Base-by-base conservation (phyloP, 805 yeast species). In the Phaffomyces antillensis region DNA sequence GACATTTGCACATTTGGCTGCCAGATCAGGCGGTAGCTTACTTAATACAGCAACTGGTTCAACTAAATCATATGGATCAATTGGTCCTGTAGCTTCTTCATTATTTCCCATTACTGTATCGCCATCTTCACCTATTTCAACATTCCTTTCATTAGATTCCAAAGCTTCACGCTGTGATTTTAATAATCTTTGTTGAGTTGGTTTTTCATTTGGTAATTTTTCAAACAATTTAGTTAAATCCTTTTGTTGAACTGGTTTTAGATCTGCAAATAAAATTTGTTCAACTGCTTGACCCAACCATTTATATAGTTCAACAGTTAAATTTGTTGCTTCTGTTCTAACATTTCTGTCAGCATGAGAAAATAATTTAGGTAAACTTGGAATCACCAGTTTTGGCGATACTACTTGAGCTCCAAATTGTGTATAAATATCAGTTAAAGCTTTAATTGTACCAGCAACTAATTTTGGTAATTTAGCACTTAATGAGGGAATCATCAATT, bases 191-290 rank as follows among this genome's bases (percentile, higher is more conserved):
- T 70, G 69, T 53, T 83, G 91, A 3, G 60, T 65, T 2, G 79
- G 78, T 2, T 58, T 55, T 16, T 59, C 65, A 37, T 56, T 66
- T 41, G 65, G 64, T 9, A 73, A 72, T 34, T 71, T 73, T 37
- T 73, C 83, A 60, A 91, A 87, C 24, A 78, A 80, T 32, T 78
- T 77, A 7, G 77, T 70, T 46, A 91, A 71, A 58, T 90, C 98
- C 51, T 83, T 85, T 63, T 87, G 91, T 62, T 91, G 98, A 18
- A 89, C 87, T 0, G 96, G 96, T 60, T 91, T 93, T 64, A 93
- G 72, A 25, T 79, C 79, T 3, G 83, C 76, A 44, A 87, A 76
- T 35, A 88, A 64, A 0, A 81, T 59, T 15, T 72, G 70, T 42
- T 79, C 80, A 36, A 87, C 65, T 13, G 66, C 59, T 25, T 59